Evolutionary conservation across 1,139 yeast genomes (phyloP).

Genomic region (Candida buenavistaensis): DNA sequence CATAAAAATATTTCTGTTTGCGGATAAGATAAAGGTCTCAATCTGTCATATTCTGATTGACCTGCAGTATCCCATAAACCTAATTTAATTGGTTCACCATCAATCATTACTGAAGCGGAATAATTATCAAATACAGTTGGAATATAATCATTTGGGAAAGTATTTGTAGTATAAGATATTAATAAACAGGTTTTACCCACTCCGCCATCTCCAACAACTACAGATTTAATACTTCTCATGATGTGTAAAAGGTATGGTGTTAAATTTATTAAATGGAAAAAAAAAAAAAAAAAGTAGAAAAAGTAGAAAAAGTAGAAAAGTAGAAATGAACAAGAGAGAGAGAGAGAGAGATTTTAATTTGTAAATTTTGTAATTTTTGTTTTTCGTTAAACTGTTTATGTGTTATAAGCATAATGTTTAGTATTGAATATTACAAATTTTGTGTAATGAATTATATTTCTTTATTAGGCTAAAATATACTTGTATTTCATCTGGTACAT

Average conservation of each 20-base stretch:
- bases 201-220: constrained; percentile 98
- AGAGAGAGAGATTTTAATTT: neutral
- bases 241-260: neutral
- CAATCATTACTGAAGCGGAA: constrained; percentile 98
- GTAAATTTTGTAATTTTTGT: too few species aligned
- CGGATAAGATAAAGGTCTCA: constrained; percentile 95
- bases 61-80: constrained; percentile 98
- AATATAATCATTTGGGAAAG: constrained; percentile 85
- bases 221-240: constrained; percentile 93
- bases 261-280: neutral
- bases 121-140: constrained; percentile 95
- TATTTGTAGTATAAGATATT: constrained; percentile 85
- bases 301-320: neutral
- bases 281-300: neutral
- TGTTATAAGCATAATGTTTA: too few species aligned
- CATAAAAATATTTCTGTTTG: constrained; percentile 95
- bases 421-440: too few species aligned
- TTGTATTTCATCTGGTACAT: too few species aligned
- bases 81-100: constrained; percentile 95
- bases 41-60: constrained; percentile 96
- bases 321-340: neutral
- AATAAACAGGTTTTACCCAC: constrained; percentile 91
- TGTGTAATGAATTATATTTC: too few species aligned
- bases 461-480: too few species aligned
- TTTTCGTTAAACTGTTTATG: too few species aligned